Evolutionary conservation across 768 basidiomycete species (phyloP).

Genomic region (Hygrocybe punicea): DNA sequence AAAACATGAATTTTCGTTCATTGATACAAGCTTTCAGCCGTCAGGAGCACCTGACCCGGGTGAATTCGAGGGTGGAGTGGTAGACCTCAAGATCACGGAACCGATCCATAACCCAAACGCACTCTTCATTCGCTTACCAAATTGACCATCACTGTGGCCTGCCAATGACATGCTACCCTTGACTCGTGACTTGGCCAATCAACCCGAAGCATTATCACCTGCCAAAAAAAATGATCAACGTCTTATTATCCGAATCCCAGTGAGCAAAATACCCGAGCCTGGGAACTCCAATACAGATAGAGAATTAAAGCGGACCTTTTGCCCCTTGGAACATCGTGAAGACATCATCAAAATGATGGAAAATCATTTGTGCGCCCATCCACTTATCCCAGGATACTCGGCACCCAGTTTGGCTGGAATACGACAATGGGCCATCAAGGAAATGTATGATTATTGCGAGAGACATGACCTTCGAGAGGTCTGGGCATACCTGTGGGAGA

Average conservation of each 20-base stretch:
- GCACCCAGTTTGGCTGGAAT: constrained; percentile 18
- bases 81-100: constrained; percentile 13
- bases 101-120: too few species aligned
- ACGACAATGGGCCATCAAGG: constrained; percentile 21
- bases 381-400: constrained; percentile 22
- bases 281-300: too few species aligned
- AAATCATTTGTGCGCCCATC: constrained; percentile 19
- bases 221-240: too few species aligned
- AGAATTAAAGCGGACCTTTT: constrained; percentile 14
- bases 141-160: too few species aligned
- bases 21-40: constrained; percentile 17
- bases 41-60: constrained; percentile 12
- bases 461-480: constrained; percentile 16
- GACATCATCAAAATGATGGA: constrained; percentile 18
- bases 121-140: too few species aligned
- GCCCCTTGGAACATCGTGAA: constrained; percentile 13
- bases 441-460: constrained; percentile 23
- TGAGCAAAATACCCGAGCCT: too few species aligned
- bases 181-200: too few species aligned
- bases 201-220: too few species aligned
- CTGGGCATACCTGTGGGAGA: constrained; percentile 18
- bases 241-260: too few species aligned
- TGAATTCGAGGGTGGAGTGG: constrained; percentile 31
- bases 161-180: too few species aligned
- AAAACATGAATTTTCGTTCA: constrained; percentile 17